Evolutionary conservation across 306 rosid species (phyloP), one percentile per base, ranked within the genome.

Genomic region (Geum urbanum): DNA sequence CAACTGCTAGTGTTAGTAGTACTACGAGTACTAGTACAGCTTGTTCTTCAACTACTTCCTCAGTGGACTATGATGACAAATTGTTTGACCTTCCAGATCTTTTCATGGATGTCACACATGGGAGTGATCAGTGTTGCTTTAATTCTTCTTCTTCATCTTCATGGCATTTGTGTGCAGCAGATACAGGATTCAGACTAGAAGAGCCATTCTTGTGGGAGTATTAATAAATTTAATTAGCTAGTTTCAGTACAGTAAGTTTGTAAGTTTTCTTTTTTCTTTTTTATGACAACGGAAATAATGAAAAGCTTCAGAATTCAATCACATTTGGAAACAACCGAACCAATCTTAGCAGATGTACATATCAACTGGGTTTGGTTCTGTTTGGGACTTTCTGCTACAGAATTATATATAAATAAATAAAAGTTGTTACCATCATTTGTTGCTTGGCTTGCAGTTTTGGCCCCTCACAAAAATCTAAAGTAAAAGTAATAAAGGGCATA

Each of bases 81-180:
- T 80, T 89, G 77, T 92, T 92, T 80, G 96, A 92, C 76, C 74
- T 92, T 10, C 98, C 98, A 11, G 98, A 92, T 86, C 91, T 92
- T 67, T 80, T 86, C 75, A 77, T 74, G 35, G 88, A 75, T 57
- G 81, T 75, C 44, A 18, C 49, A 9, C 61, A 66, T 63, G 63
- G 74, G 9, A 51, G 70, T 66, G 67, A 79, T 51, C 84, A 84
- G 50, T 79, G 87, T 13, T 73, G 76, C 72, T 75, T 79, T 7
- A 32, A 32, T 32, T 77, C 74, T 54, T 76, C 88, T 46, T 78
- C 90, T 20, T 76, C 89, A 63, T 24, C 63, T 0, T 58, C 86
- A 22, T 92, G 91, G 96, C 77, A 87, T 59, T 71, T 87, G 1
- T 87, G 90, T 78, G 87, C 85, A 13, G 84, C 78, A 39, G 88